Evolutionary conservation across 305 asterid genomes (phyloP).

Genomic region (Petunia hybrid): DNA sequence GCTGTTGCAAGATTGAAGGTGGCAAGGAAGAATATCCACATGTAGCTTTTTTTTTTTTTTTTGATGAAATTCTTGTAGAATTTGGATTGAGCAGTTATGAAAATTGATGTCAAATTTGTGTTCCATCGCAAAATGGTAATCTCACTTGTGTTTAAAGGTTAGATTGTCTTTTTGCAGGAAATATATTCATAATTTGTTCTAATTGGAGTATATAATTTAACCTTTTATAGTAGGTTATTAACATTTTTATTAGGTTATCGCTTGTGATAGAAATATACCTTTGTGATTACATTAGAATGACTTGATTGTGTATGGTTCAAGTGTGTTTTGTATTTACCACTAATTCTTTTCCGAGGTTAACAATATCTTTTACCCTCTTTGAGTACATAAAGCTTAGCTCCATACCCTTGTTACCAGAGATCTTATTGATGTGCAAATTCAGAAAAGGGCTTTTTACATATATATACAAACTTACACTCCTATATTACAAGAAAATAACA

Average conservation of each 20-base stretch:
- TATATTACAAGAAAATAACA: no score
- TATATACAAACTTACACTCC: no score
- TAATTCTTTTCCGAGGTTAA: no score
- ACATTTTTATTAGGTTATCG: background rate
- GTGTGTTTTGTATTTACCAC: no score
- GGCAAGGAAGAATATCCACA: background rate
- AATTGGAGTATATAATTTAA: background rate
- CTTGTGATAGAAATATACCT: background rate
- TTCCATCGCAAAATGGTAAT: background rate
- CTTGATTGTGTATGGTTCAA: background rate
- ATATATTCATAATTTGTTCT: background rate
- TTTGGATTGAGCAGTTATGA: slow-evolving; percentile 5
- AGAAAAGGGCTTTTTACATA: no score
- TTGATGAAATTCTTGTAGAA: background rate
- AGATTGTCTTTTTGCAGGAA: background rate
- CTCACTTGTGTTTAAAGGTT: background rate
- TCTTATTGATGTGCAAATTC: no score
- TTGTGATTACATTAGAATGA: background rate
- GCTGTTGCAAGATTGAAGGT: slow-evolving; percentile 7
- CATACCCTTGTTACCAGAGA: background rate
- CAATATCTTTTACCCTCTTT: background rate
- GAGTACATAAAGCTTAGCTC: background rate
- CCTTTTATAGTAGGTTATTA: background rate
- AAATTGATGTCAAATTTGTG: slow-evolving; percentile 11
- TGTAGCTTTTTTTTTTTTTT: background rate